Percentiles rank a stretch among this genome's conserved stretches.
These are phyloP conservation scores for Aegilops longissima DNA, from an alignment of 176 grass and related monocot species.

Conservation along the genomic window DNA sequence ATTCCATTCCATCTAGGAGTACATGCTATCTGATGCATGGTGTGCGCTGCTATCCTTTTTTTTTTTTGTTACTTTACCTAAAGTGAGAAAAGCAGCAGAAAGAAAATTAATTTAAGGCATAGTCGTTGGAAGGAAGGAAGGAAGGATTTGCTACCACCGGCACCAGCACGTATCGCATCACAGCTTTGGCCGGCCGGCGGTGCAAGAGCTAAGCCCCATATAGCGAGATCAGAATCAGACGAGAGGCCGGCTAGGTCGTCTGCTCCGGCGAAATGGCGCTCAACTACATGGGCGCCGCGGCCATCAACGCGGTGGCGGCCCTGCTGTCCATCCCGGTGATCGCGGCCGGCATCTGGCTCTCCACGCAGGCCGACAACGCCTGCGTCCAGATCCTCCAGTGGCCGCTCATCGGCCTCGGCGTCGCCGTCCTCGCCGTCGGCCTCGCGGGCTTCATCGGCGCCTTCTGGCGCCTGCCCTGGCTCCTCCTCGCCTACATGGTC, in stretches of 20 bases:
- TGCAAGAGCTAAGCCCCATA: not conserved
- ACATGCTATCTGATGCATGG: not conserved
- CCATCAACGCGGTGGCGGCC: slow-evolving; percentile 57
- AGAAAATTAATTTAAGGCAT: not conserved
- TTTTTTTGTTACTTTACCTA: not conserved
- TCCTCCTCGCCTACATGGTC: slow-evolving; percentile 73
- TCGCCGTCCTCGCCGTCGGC: slow-evolving; percentile 56
- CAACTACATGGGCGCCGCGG: slow-evolving; percentile 53
- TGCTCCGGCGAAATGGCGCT: slow-evolving; percentile 48
- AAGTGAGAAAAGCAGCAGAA: not conserved
- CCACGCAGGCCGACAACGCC: slow-evolving; percentile 58
- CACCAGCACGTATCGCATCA: not conserved
- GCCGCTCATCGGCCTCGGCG: slow-evolving; percentile 63
- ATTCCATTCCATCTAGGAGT: not conserved
- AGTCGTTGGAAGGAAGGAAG: not conserved
- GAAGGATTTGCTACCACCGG: not conserved
- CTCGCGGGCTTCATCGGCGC: slow-evolving; percentile 65
- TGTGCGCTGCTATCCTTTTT: not conserved
- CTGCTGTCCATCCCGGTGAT: slow-evolving; percentile 82
- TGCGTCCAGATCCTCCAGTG: slow-evolving; percentile 85
- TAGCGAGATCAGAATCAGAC: not conserved
- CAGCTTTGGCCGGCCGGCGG: not conserved
- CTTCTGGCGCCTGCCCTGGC: slow-evolving; percentile 71
- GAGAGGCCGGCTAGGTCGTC: not conserved
- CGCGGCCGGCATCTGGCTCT: slow-evolving; percentile 71